Evolutionary conservation across 345 rosid genomes (phyloP), one percentile per base, ranked within the genome.

Genomic region (Eucalyptus cloeziana): DNA sequence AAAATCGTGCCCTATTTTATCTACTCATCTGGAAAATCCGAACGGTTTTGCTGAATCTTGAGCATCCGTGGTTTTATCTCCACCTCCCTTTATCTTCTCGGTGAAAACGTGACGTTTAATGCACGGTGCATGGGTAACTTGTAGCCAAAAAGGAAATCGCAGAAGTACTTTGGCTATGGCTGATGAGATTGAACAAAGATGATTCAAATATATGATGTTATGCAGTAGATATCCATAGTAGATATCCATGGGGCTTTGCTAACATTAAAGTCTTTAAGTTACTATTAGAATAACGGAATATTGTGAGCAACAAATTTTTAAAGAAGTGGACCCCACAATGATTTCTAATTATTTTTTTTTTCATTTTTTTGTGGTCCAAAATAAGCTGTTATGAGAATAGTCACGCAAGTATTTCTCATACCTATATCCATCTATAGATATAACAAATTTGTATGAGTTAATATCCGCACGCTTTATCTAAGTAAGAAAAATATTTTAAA

Each of bases 391-490:
- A 3, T 19, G 1, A 52, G 7, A 52, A 8, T 52, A 52, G 10
- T 52, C 58, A 19, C 10, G 0, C 25, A 19, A 7, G 10, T 1
- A 1, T 52, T 19, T 52, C 24, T 52, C 56, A 14, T 62, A 62
- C 2, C 33, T 13, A 30, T 62, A 30, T 64, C 0, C 21, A 64
- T 31, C 13, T 33, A 33, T 9, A 17, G 44, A 17, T 17, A 69
- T 69, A 9, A 16, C 13, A 17, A 33, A 8, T 69, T 33, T 69
- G 25, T 33, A 33, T 33, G 13, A 33, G 40, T 33, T 33, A 17
- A 33, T 17, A 6, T 22, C 1, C 0, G 5, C 10, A 1, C 2
- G 2, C 5, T 22, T 16, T 69, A 8, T 69, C 24, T 37, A 10
- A 33, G 24, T 11, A 17, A 71, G 2, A 5, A 33, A 37, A 33